Evolutionary conservation across 2,329 filamentous ascomycete species (phyloP), one percentile per base, ranked within the genome.

Genomic region (Claviceps pazoutovae): DNA sequence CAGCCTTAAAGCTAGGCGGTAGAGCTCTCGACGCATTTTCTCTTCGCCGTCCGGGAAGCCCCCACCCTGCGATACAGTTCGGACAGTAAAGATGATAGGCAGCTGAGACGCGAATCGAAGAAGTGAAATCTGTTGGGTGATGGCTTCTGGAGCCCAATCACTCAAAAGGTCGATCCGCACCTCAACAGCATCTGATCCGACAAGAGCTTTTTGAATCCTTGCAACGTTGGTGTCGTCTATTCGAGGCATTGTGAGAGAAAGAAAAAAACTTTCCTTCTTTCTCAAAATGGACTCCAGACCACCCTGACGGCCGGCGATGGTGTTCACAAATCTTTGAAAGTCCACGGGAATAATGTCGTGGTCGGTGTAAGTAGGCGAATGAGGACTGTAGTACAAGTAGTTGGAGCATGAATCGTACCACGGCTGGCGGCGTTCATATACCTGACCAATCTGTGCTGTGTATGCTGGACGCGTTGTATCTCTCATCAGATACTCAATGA

Each of bases 361-460:
- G 16, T 55, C 51, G 16, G 56, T 58, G n/a, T 55, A 55, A 26
- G 56, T 59, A 36, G 62, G 69, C 1, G 68, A 60, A 57, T 79
- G 81, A 49, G 88, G 88, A 65, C 87, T 95, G 71, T 91, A 86
- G 71, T 95, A 97, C 59, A 94, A 82, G 60, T 88, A 84, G 64
- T 95, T 98, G 72, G 90, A 96, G 74, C 93, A 97, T 65, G 91
- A 81, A 53, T 87, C 77, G 67, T 88, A 97, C 82, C 88, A 95
- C 3, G 84, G 85, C 66, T 89, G 93, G 39, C 93, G 83, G 50
- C 91, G 84, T 53, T 88, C 72, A 75, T 95, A 98, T 2, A 98
- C 91, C 9, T 82, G 82, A 70, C 88, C 84, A 72, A 96, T 95
- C 61, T 97, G 85, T 59, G 93, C 89, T 5, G 89, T 83, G 63